Percentiles rank a stretch among this genome's conserved stretches.
Conservation (phyloP, 169 alveolate genomes). For the Besnoitia besnoiti region DNA sequence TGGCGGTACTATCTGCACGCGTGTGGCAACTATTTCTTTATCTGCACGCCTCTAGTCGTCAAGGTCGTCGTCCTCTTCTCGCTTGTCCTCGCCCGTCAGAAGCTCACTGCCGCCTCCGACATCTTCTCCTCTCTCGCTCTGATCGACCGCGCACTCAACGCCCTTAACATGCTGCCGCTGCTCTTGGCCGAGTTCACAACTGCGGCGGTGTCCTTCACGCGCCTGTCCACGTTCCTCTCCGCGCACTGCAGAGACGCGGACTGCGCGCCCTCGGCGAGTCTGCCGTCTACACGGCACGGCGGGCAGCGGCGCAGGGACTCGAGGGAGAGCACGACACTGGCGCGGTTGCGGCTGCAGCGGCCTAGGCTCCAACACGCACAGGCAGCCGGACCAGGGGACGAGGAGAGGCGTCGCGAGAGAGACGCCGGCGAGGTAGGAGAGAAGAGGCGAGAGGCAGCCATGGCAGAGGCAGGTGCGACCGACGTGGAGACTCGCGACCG, state of each 20-base stretch:
- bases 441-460: no score
- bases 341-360: no score
- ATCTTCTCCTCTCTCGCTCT: conserved; percentile 45
- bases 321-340: no score
- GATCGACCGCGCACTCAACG: conserved; percentile 38
- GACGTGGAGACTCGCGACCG: no score
- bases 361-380: no score
- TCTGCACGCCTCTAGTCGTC: conserved; percentile 46
- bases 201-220: conserved; percentile 43
- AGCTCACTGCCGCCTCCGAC: neutral
- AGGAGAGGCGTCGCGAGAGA: no score
- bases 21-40: conserved; percentile 22
- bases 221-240: conserved; percentile 31
- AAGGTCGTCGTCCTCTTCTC: conserved; percentile 38
- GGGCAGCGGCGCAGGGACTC: no score
- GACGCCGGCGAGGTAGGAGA: no score
- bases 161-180: conserved; percentile 37
- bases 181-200: conserved; percentile 45
- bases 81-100: conserved; percentile 1
- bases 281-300: no score
- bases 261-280: neutral
- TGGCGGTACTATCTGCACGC: conserved; percentile 48
- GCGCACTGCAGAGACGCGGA: neutral
- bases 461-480: no score
- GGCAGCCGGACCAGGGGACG: no score